phyloP scores from a whole-genome alignment of 805 yeast species.

The Ogataea pignaliae region DNA sequence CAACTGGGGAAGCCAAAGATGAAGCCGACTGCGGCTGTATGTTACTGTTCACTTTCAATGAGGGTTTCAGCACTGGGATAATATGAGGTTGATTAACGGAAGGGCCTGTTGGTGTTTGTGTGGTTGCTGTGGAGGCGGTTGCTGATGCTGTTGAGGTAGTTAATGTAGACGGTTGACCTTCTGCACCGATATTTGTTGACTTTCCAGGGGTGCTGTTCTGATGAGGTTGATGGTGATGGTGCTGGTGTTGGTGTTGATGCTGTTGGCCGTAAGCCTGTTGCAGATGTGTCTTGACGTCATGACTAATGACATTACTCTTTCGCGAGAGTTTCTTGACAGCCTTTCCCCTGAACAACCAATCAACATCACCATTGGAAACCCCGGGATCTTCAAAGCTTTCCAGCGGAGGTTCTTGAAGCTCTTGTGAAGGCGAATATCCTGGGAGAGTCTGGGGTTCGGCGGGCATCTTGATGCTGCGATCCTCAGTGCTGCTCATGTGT shows the following conservation, averaged over 20 bases:
- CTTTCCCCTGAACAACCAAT: slow-evolving; percentile 81
- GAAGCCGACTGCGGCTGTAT: not conserved
- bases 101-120: not conserved
- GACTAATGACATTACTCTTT: slow-evolving; percentile 29
- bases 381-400: slow-evolving; percentile 34
- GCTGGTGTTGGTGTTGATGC: not conserved
- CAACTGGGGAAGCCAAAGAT: not conserved
- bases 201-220: not conserved
- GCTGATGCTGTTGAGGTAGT: not conserved
- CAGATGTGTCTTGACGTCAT: slow-evolving; percentile 28
- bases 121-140: not conserved
- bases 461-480: too few relatives aligned
- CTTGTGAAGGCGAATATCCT: too few relatives aligned
- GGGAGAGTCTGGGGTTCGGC: too few relatives aligned
- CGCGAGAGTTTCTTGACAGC: slow-evolving; percentile 50
- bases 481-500: too few relatives aligned
- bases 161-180: slow-evolving; percentile 3
- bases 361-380: slow-evolving; percentile 72
- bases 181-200: too few relatives aligned
- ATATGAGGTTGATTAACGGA: slow-evolving; percentile 1
- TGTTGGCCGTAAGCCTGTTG: slow-evolving; percentile 20
- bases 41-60: slow-evolving; percentile 1
- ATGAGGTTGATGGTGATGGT: not conserved
- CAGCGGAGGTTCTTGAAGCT: too few relatives aligned
- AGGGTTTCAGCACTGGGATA: not conserved